These are phyloP conservation scores for Coprinopsis sp. DNA, from an alignment of 768 basidiomycete species.

Conservation along the genomic window DNA sequence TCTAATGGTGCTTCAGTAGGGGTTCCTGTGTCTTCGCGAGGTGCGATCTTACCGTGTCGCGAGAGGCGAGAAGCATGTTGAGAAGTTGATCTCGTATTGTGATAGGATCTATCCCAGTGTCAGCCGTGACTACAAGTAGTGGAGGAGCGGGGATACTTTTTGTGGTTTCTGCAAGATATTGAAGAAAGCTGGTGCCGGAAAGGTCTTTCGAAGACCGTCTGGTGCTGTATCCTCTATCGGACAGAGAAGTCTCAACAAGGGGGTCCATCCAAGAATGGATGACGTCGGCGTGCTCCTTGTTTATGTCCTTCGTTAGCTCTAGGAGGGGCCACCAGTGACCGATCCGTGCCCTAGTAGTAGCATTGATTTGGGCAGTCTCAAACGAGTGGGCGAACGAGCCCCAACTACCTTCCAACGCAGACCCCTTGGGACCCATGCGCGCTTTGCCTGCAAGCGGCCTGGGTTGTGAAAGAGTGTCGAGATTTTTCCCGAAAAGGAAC, in stretches of 20 bases:
- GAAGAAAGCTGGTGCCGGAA: slow-evolving; percentile 58
- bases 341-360: slow-evolving; percentile 45
- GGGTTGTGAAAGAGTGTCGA: slow-evolving; percentile 53
- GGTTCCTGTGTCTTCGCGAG: neutral
- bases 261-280: slow-evolving; percentile 63
- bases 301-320: slow-evolving; percentile 55
- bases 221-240: slow-evolving; percentile 34
- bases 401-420: slow-evolving; percentile 55
- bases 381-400: slow-evolving; percentile 60
- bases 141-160: slow-evolving; percentile 25
- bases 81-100: slow-evolving; percentile 74
- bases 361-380: slow-evolving; percentile 48
- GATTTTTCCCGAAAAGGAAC: slow-evolving; percentile 64
- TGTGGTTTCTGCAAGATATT: slow-evolving; percentile 63
- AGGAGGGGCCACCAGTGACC: slow-evolving; percentile 59
- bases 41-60: slow-evolving; percentile 59
- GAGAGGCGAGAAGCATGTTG: slow-evolving; percentile 69
- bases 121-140: neutral
- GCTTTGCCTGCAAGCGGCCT: slow-evolving; percentile 48
- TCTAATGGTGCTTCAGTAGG: slow-evolving; percentile 33
- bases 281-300: slow-evolving; percentile 40
- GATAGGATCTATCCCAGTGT: slow-evolving; percentile 44
- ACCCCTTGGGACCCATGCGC: slow-evolving; percentile 51
- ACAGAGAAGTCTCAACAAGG: slow-evolving; percentile 49
- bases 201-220: slow-evolving; percentile 32